Evolutionary conservation across 352 stramenopile species (phyloP).

Genomic region (Globisporangium acanthophoron): DNA sequence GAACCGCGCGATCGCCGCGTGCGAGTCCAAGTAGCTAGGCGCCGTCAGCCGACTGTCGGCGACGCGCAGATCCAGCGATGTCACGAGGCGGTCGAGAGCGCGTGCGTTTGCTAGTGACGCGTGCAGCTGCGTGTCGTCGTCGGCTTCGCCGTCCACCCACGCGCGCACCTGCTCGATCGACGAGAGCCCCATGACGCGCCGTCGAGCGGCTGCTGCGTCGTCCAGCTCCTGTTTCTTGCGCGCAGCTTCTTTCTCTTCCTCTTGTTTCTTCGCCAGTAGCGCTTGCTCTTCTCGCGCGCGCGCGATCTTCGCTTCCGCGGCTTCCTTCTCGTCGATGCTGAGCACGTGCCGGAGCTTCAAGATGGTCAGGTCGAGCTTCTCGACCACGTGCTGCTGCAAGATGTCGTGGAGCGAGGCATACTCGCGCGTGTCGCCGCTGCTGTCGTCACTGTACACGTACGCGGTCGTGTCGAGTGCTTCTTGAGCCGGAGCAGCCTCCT

Average conservation of each 20-base stretch:
- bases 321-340: slow-evolving; percentile 42
- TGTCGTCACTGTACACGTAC: background rate
- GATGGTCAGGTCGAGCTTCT: slow-evolving; percentile 65
- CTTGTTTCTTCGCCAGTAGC: slow-evolving; percentile 11
- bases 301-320: slow-evolving; percentile 16
- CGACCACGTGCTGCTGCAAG: slow-evolving; percentile 37
- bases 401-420: slow-evolving; percentile 23
- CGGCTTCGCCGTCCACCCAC: slow-evolving; percentile 27
- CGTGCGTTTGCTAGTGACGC: background rate
- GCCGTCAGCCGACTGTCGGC: background rate
- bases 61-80: background rate
- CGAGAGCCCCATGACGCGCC: slow-evolving; percentile 45
- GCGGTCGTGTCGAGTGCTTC: background rate
- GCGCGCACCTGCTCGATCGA: slow-evolving; percentile 38
- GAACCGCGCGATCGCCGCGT: background rate
- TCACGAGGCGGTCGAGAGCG: background rate
- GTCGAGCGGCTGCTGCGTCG: slow-evolving; percentile 28
- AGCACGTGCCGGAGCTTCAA: slow-evolving; percentile 55
- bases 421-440: background rate
- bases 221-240: slow-evolving; percentile 20
- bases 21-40: background rate
- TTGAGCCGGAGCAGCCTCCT: background rate
- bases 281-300: background rate
- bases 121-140: slow-evolving; percentile 15
- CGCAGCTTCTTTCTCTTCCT: slow-evolving; percentile 17